Evolutionary conservation across 2,329 filamentous ascomycete genomes (phyloP), one percentile per base, ranked within the genome.

Genomic region (Penicillium sp.): DNA sequence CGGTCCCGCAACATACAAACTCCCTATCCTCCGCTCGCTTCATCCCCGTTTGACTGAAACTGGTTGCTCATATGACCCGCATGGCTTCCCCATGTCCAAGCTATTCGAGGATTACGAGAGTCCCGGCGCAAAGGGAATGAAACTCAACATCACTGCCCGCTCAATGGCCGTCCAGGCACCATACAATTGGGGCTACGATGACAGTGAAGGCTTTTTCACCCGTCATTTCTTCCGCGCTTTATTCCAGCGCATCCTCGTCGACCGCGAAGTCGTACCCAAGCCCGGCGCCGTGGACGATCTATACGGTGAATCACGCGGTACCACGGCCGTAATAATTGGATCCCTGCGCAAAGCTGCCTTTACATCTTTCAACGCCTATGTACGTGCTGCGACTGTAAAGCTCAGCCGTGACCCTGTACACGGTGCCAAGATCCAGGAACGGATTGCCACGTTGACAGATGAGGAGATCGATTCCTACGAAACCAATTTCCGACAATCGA

Each of bases 131-230:
- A 69, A 70, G 22, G 90, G 91, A 2, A 79, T 97, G 42, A 82
- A 89, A 22, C 79, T 97, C 51, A 97, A 99, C 71, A 96, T 97
- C 67, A 99, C 94, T 4, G 91, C 94, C 1, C 84, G 94, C 40
- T 96, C 96, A 88, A 96, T 97, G 92, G 92, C 92, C 2, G 92
- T 95, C 44, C 94, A 99, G 74, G 94, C 94, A 7, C 92, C 94
- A 1, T 80, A 86, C 53, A 99, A 99, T 75, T 99, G 94, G 94
- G 88, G 88, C 2, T 77, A 79, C 22, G 76, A 80, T 25, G 92
- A 96, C 54, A 95, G 89, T 68, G 87, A 91, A 46, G 80, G 78
- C 7, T 99, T 97, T 75, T 97, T 99, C 76, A 90, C 86, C 0
- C 83, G 92, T 0, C 94, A 99, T 70, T 96, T 94, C 72, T 99